A percentile compares a stretch with the other conserved stretches of the same genome.
Evolutionary conservation across 1,284 basidiomycete species (phyloP).

Genomic region (Trichosporon coremiiforme): DNA sequence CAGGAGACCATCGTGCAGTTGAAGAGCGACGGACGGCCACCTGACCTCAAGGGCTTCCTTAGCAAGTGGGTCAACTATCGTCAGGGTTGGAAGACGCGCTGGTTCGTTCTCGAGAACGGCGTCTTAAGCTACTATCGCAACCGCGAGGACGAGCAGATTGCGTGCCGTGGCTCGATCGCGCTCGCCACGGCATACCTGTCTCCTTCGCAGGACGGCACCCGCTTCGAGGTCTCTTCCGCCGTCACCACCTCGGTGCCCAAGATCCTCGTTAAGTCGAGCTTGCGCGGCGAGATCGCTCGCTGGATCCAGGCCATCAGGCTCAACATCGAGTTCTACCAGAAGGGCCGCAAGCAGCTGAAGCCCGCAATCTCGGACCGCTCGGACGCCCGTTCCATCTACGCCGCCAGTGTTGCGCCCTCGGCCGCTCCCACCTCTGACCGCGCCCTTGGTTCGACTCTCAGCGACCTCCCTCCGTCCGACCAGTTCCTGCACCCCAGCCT

Average conservation of each 20-base stretch:
- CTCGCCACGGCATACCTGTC: conserved; percentile 78
- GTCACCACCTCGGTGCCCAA: conserved; percentile 60
- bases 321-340: conserved; percentile 68
- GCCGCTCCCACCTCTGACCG: conserved; percentile 36
- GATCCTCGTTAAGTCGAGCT: conserved; percentile 89
- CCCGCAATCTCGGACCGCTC: conserved; percentile 18
- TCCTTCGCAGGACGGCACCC: conserved; percentile 58
- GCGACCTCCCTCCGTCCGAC: conserved; percentile 41
- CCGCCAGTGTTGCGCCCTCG: conserved; percentile 16
- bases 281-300: conserved; percentile 82
- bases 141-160: conserved; percentile 86
- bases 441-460: conserved; percentile 30
- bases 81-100: conserved; percentile 83
- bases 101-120: conserved; percentile 91
- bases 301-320: conserved; percentile 77
- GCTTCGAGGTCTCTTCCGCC: conserved; percentile 77
- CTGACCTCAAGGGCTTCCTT: conserved; percentile 68
- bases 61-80: conserved; percentile 56
- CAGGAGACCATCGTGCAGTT: conserved; percentile 62
- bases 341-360: conserved; percentile 26
- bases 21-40: conserved; percentile 60
- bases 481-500: conserved; percentile 49
- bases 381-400: conserved; percentile 25
- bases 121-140: conserved; percentile 79
- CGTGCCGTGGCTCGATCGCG: conserved; percentile 83